Percentiles rank a stretch among this genome's conserved stretches.
Evolutionary conservation across 2,329 filamentous ascomycete species (phyloP).

Genomic region (Trichophyton mentagrophytes): DNA sequence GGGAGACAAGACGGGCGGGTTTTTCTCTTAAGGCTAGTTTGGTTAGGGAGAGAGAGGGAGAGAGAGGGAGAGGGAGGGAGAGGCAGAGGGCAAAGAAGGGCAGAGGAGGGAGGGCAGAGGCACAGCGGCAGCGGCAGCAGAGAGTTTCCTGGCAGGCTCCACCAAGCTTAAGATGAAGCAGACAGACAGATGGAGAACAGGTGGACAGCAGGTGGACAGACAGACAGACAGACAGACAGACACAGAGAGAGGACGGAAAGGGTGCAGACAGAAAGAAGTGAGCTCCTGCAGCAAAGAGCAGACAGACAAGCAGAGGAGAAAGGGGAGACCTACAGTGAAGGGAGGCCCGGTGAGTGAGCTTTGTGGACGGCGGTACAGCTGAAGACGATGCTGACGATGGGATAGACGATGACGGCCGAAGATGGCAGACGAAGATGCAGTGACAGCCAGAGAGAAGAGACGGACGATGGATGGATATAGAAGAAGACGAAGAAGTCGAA

Average conservation of each 20-base stretch:
- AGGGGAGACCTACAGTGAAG: not conserved
- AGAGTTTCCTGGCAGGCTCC: slow-evolving; percentile 8
- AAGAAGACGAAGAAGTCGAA: too few relatives aligned
- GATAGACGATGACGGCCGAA: not conserved
- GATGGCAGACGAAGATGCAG: too few relatives aligned
- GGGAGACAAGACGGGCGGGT: too few relatives aligned
- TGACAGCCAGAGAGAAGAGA: too few relatives aligned
- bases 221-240: not conserved
- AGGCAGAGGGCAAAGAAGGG: slow-evolving; percentile 6
- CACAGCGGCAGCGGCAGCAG: slow-evolving; percentile 8
- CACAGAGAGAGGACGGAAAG: not conserved
- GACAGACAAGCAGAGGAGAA: not conserved
- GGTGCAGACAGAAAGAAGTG: not conserved
- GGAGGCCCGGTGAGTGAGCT: not conserved
- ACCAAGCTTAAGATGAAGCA: not conserved
- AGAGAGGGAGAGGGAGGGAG: slow-evolving; percentile 13
- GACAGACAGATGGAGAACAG: not conserved
- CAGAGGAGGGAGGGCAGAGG: slow-evolving; percentile 9
- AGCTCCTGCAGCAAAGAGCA: not conserved
- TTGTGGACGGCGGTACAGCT: not conserved
- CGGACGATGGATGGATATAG: too few relatives aligned
- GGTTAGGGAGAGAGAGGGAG: slow-evolving; percentile 11
- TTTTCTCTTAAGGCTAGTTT: too few relatives aligned
- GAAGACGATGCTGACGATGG: not conserved
- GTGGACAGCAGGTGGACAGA: not conserved